phyloP scores from a whole-genome alignment of 768 basidiomycete genomes.

The Trametes cinnabarina region DNA sequence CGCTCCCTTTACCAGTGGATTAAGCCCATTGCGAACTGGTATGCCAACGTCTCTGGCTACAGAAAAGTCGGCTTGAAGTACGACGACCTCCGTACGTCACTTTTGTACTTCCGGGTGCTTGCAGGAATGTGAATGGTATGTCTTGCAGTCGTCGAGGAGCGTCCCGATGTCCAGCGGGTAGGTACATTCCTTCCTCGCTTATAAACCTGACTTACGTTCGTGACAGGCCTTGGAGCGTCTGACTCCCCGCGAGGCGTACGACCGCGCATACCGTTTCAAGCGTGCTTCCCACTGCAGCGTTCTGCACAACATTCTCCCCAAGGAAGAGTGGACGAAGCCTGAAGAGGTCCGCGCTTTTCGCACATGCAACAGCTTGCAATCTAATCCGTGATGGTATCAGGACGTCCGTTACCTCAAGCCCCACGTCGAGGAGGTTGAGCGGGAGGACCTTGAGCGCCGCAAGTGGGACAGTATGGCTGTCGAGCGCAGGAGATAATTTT shows the following conservation, averaged over 20 bases:
- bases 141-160: slow-evolving; percentile 69
- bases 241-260: slow-evolving; percentile 76
- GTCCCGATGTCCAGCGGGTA: slow-evolving; percentile 75
- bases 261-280: slow-evolving; percentile 88
- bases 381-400: slow-evolving; percentile 41
- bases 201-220: not conserved
- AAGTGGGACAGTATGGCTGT: slow-evolving; percentile 81
- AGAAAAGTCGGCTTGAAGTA: slow-evolving; percentile 86
- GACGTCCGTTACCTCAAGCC: slow-evolving; percentile 88
- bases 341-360: slow-evolving; percentile 57
- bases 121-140: not conserved
- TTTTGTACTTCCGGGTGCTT: not conserved
- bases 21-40: slow-evolving; percentile 80
- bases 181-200: slow-evolving; percentile 19
- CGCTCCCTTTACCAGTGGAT: slow-evolving; percentile 65
- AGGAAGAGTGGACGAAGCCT: slow-evolving; percentile 73
- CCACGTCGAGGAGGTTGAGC: slow-evolving; percentile 66
- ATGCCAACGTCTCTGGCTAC: slow-evolving; percentile 78
- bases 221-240: slow-evolving; percentile 79
- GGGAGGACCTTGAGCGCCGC: slow-evolving; percentile 74
- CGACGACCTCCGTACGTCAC: slow-evolving; percentile 85
- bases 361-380: not conserved
- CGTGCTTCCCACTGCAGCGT: slow-evolving; percentile 77
- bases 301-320: slow-evolving; percentile 75
- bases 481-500: slow-evolving; percentile 46